A percentile compares a stretch with the other conserved stretches of the same genome.
phyloP scores from a whole-genome alignment of 371 early-diverging fungal species.

The Mucor lusitanicus region DNA sequence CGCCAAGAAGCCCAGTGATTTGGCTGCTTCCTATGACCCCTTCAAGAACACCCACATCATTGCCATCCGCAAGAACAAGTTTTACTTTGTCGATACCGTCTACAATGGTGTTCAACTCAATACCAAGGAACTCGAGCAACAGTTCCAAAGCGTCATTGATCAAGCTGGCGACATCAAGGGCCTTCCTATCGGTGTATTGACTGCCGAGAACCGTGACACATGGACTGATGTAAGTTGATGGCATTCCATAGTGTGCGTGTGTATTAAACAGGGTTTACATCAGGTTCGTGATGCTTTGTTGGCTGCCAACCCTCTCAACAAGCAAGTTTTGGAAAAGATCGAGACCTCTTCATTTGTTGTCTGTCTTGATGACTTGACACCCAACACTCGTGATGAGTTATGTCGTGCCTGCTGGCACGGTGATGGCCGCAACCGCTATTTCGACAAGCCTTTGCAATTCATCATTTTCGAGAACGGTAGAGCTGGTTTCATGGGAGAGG shows the following conservation, averaged over 20 bases:
- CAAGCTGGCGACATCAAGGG: slow-evolving; percentile 73
- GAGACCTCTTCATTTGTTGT: slow-evolving; percentile 85
- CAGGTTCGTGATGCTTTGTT: slow-evolving; percentile 63
- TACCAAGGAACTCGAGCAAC: slow-evolving; percentile 82
- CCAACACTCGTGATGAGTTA: slow-evolving; percentile 84
- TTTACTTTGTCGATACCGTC: slow-evolving; percentile 76
- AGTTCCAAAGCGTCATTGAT: slow-evolving; percentile 75
- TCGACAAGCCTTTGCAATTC: slow-evolving; percentile 92
- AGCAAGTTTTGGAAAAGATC: slow-evolving; percentile 72
- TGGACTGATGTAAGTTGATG: slow-evolving; percentile 81
- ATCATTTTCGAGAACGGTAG: slow-evolving; percentile 95
- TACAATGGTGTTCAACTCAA: slow-evolving; percentile 80
- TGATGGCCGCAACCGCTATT: slow-evolving; percentile 92
- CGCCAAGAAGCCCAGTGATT: slow-evolving; percentile 84
- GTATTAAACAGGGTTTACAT: not conserved
- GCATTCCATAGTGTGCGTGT: not conserved
- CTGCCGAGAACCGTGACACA: slow-evolving; percentile 89
- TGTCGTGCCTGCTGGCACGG: slow-evolving; percentile 89
- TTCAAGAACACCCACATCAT: slow-evolving; percentile 78
- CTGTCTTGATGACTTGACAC: slow-evolving; percentile 84
- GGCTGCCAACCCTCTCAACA: slow-evolving; percentile 70
- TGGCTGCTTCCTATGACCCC: slow-evolving; percentile 76
- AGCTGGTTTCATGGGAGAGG: slow-evolving; percentile 93
- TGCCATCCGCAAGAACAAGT: slow-evolving; percentile 90
- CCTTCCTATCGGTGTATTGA: slow-evolving; percentile 84